Conservation (phyloP, 441 rosid species). For the Aleurites moluccanus region DNA sequence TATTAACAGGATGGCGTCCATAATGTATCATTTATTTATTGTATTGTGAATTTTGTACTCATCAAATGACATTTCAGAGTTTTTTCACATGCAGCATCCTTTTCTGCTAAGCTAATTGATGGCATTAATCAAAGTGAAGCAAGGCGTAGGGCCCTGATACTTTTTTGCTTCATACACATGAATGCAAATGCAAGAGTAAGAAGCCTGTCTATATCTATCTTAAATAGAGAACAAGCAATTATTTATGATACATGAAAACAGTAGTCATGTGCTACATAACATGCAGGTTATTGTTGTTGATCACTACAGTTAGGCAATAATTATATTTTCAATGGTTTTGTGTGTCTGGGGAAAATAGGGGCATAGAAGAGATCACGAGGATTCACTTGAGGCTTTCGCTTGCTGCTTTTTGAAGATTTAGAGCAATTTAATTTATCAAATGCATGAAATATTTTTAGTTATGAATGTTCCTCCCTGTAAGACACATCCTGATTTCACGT, state of each 20-base stretch:
- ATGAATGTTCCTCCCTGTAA: not conserved
- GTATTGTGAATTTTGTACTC: not conserved
- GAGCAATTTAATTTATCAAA: not conserved
- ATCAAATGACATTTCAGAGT: constrained; percentile 14
- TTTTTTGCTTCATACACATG: constrained; percentile 70
- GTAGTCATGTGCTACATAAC: not conserved
- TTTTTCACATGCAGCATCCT: constrained; percentile 47
- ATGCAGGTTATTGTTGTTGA: not conserved
- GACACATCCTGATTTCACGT: not conserved
- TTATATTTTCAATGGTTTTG: not conserved
- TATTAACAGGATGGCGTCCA: not conserved
- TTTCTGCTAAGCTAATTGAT: constrained; percentile 74
- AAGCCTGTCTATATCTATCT: not conserved
- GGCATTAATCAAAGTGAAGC: constrained; percentile 83
- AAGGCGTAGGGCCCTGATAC: constrained; percentile 73
- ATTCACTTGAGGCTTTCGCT: not conserved
- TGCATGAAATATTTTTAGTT: not conserved
- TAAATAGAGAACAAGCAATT: not conserved
- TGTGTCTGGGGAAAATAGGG: not conserved
- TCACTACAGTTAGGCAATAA: not conserved
- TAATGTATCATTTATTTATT: not conserved
- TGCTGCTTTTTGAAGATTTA: not conserved
- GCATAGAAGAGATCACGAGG: not conserved
- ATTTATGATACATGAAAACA: not conserved
- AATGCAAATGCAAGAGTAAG: constrained; percentile 73